phyloP scores from a whole-genome alignment of 306 rosid species.

The Cicer arietinum region DNA sequence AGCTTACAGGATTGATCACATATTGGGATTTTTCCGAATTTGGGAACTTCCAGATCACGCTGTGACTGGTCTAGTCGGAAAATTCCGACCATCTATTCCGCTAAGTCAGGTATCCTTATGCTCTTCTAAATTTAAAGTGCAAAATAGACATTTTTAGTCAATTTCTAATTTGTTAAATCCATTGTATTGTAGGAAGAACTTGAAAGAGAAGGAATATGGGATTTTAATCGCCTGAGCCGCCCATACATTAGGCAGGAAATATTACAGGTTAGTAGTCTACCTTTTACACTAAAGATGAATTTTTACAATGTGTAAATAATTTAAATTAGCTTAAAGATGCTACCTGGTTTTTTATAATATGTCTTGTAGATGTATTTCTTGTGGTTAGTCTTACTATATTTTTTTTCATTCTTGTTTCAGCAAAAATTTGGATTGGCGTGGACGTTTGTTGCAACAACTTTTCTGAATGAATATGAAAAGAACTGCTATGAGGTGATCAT shows the following conservation, averaged over 20 bases:
- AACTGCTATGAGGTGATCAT: slow-evolving; percentile 70
- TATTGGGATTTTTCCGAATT: slow-evolving; percentile 93
- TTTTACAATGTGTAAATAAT: slow-evolving; percentile 31
- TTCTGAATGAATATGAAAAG: slow-evolving; percentile 73
- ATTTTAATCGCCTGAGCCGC: slow-evolving; percentile 82
- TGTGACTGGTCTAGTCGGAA: slow-evolving; percentile 85
- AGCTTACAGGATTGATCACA: slow-evolving; percentile 95
- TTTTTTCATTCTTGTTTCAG: slow-evolving; percentile 56
- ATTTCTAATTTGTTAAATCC: slow-evolving; percentile 34
- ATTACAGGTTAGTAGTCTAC: slow-evolving; percentile 66
- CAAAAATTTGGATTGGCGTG: slow-evolving; percentile 81
- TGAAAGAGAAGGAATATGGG: slow-evolving; percentile 95
- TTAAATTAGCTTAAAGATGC: slow-evolving; percentile 35
- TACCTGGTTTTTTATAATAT: slow-evolving; percentile 13
- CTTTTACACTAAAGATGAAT: slow-evolving; percentile 31
- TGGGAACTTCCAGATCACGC: slow-evolving; percentile 99
- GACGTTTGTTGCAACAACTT: slow-evolving; percentile 78
- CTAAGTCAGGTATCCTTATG: slow-evolving; percentile 72
- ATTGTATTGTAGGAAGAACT: slow-evolving; percentile 82
- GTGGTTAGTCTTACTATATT: background rate
- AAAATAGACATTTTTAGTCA: background rate
- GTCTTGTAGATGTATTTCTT: slow-evolving; percentile 19
- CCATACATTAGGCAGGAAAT: slow-evolving; percentile 78
- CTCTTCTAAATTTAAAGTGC: slow-evolving; percentile 20
- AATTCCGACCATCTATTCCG: slow-evolving; percentile 96